These are phyloP conservation scores for Wickerhamomyces pijperi DNA, from an alignment of 805 yeast species.

Conservation along the genomic window DNA sequence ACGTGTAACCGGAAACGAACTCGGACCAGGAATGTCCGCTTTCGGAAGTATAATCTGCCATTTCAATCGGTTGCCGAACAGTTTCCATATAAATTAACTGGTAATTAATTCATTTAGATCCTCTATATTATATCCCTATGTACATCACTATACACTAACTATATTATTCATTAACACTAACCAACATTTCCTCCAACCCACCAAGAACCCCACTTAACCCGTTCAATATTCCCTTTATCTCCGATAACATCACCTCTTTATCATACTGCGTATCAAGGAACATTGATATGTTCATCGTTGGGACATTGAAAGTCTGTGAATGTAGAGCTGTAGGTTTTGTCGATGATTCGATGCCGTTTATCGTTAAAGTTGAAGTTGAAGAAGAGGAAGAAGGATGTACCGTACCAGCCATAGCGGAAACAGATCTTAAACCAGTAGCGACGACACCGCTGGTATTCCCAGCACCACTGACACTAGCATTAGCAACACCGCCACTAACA, in stretches of 20 bases:
- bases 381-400: constrained; percentile 1
- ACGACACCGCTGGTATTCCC: not conserved
- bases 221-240: constrained; percentile 13
- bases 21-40: no score
- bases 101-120: no score
- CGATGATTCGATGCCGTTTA: not conserved
- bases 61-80: no score
- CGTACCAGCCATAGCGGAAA: constrained; percentile 1
- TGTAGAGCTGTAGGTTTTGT: not conserved
- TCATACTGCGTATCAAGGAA: constrained; percentile 14
- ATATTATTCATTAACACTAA: constrained; percentile 12
- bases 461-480: not conserved
- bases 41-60: no score
- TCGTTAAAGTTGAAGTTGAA: constrained; percentile 2
- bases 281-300: constrained; percentile 10
- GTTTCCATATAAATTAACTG: no score
- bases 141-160: no score
- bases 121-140: no score
- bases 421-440: not conserved
- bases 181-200: constrained; percentile 21
- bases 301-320: constrained; percentile 1
- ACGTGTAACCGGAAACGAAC: no score
- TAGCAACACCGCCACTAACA: not conserved
- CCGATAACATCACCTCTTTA: constrained; percentile 17
- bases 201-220: constrained; percentile 17